Evolutionary conservation across 2,329 filamentous ascomycete genomes (phyloP).

Genomic region (Ascochyta koolunga): DNA sequence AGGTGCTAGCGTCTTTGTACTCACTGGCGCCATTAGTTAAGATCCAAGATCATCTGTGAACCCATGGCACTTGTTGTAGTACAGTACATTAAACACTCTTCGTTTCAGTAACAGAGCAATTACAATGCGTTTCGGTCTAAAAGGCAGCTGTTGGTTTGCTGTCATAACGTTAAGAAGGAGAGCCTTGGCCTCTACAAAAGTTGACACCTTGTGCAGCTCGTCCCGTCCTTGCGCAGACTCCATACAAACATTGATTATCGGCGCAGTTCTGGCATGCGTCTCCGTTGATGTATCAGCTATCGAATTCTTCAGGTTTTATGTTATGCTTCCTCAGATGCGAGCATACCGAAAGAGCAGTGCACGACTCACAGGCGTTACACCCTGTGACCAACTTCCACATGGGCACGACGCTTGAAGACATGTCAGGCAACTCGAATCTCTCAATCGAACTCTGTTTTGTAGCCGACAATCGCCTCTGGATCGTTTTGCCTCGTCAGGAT

Average conservation of each 20-base stretch:
- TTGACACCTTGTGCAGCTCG: neutral
- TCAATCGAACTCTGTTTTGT: neutral
- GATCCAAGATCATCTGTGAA: neutral
- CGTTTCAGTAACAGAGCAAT: neutral
- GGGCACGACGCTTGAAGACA: neutral
- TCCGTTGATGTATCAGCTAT: neutral
- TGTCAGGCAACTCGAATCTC: neutral
- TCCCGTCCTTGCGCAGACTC: neutral
- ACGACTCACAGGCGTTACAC: neutral
- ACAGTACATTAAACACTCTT: neutral
- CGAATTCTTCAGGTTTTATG: neutral
- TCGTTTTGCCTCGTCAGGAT: conserved; percentile 27
- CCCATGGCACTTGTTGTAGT: neutral
- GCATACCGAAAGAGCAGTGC: neutral
- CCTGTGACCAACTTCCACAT: neutral
- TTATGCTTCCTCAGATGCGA: neutral
- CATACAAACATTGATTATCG: neutral
- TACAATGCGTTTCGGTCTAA: neutral
- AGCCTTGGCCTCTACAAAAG: neutral
- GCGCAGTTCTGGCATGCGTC: neutral
- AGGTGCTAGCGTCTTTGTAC: neutral
- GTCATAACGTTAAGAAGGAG: neutral
- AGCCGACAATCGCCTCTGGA: conserved; percentile 15
- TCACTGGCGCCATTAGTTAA: neutral
- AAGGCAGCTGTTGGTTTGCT: neutral